Evolutionary conservation across 352 stramenopile genomes (phyloP).

Genomic region (Blastocystis hominis): DNA sequence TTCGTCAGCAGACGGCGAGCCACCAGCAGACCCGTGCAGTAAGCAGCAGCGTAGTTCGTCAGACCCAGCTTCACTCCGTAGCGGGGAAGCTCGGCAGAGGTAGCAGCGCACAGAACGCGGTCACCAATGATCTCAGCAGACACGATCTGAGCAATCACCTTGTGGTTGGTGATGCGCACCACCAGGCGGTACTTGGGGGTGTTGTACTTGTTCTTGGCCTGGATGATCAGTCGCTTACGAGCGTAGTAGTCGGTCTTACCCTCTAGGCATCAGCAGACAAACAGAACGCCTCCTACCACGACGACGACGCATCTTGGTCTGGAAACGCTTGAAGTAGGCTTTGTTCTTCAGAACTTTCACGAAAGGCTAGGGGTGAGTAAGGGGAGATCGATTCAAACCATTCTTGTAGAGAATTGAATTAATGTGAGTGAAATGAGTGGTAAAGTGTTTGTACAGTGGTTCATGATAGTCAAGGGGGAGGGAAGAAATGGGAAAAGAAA

Average conservation of each 20-base stretch:
- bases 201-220: conserved; percentile 99
- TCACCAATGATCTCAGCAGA: conserved; percentile 95
- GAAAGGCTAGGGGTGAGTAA: conserved; percentile 62
- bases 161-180: conserved; percentile 81
- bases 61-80: conserved; percentile 90
- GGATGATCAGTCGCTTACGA: conserved; percentile 90
- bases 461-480: neutral
- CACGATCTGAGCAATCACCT: conserved; percentile 94
- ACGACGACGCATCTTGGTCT: conserved; percentile 66
- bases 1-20: conserved; percentile 89
- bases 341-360: conserved; percentile 98
- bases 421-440: neutral
- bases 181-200: conserved; percentile 92
- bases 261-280: conserved; percentile 58
- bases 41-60: conserved; percentile 98
- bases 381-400: neutral
- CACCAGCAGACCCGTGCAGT: conserved; percentile 86
- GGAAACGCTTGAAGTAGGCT: conserved; percentile 98
- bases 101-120: conserved; percentile 82
- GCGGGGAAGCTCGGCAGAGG: conserved; percentile 84
- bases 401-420: neutral
- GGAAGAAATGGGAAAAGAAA: too few species aligned
- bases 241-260: conserved; percentile 99
- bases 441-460: neutral
- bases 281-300: neutral